phyloP scores from a whole-genome alignment of 305 asterid genomes.

The Solanum hybrid region DNA sequence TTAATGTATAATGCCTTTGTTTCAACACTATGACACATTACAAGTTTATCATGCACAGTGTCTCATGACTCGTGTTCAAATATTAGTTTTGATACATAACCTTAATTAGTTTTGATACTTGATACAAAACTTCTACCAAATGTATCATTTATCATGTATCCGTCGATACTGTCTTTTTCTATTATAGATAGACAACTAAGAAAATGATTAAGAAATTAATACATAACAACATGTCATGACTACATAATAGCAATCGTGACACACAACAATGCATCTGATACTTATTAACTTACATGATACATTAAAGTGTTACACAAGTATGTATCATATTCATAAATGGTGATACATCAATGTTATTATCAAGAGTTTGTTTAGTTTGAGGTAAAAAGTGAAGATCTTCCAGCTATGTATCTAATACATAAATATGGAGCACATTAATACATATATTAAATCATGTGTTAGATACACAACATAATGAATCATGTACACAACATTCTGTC shows the following conservation, averaged over 20 bases:
- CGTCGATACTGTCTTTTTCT: no score
- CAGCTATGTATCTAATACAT: no score
- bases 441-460: no score
- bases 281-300: not conserved
- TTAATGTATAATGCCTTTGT: no score
- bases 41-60: not conserved
- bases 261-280: not conserved
- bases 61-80: not conserved
- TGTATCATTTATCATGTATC: not conserved
- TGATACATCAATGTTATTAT: not conserved
- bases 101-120: not conserved
- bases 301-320: not conserved
- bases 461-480: not conserved
- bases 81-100: no score
- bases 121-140: not conserved
- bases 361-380: not conserved
- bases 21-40: not conserved
- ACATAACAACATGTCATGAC: not conserved
- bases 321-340: not conserved
- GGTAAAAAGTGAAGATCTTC: not conserved
- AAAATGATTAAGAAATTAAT: no score
- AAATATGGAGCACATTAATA: not conserved
- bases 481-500: not conserved
- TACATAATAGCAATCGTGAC: no score
- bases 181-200: not conserved